Evolutionary conservation across 2,329 filamentous ascomycete species (phyloP), one percentile per base, ranked within the genome.

Genomic region (Penicillium janthinellum): DNA sequence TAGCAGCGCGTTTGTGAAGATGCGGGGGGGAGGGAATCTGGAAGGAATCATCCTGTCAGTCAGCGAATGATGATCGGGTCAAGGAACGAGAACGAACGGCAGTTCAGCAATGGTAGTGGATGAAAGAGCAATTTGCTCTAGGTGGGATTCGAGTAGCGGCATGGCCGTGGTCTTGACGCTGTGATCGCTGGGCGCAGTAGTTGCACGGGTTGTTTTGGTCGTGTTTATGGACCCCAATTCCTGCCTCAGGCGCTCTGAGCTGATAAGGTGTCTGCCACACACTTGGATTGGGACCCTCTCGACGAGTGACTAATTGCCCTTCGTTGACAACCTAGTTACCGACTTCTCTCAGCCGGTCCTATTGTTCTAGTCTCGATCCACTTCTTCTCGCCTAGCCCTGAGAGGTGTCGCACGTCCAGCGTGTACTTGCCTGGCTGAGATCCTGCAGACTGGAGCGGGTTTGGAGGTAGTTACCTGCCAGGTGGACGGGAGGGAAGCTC

Each of bases 1-100:
- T 51, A 98, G 87, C 41, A 99, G 84, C 37, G 95, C 92, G 75
- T 96, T 97, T 67, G 93, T 95, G 79, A 98, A 99, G 71, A 95
- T 92, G 71, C 91, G 96, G n/a, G 94, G 91, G 1, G 86, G 86
- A 42, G 91, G 91, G 69, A 98, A 98, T 37, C 92, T 96, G 71
- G 48, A 52, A 25, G 38, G 10, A 60, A 65, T 57, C 63, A 60
- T 54, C 53, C 54, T 41, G 49, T 48, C 17, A 41, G 48, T 17
- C 14, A 39, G 25, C 34, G 25, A 37, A 45, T n/a, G n/a, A 31
- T 47, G 42, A 34, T 10, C n/a, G 39, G 31, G 28, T 45, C 34
- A 42, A 44, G 10, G 28, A 37, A 12, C 5, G 8, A 47, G 38
- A 10, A 63, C 86, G 62, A 79, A 92, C 90, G 89, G 88, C 17